These are phyloP conservation scores for Mycena galericulata DNA, from an alignment of 768 basidiomycete genomes.

Conservation along the genomic window DNA sequence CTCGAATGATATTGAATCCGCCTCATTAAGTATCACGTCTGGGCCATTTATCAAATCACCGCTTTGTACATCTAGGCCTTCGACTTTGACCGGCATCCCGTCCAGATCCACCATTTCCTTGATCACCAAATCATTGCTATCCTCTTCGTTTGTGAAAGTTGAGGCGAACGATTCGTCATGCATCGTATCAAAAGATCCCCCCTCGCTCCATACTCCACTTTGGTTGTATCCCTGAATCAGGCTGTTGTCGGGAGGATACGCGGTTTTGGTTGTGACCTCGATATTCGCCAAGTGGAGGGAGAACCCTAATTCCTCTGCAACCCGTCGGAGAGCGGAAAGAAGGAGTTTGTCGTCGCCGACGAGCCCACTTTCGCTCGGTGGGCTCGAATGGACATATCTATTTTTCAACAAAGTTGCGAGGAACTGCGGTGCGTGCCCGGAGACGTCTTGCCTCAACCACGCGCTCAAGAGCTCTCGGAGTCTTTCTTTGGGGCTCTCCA, in stretches of 20 bases:
- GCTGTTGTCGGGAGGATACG: neutral
- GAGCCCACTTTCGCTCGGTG: neutral
- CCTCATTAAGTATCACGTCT: neutral
- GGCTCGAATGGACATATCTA: neutral
- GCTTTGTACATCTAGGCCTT: neutral
- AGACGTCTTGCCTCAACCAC: neutral
- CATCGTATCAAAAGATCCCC: neutral
- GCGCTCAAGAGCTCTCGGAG: neutral
- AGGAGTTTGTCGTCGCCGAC: neutral
- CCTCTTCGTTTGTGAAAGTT: neutral
- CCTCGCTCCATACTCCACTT: neutral
- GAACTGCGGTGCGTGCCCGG: constrained; percentile 1
- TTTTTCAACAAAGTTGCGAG: constrained; percentile 3
- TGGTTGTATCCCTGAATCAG: neutral
- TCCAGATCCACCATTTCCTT: neutral
- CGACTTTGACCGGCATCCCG: constrained; percentile 3
- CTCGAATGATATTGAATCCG: neutral
- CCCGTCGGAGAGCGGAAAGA: neutral
- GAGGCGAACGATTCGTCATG: constrained; percentile 1
- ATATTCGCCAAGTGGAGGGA: constrained; percentile 1
- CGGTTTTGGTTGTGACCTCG: neutral
- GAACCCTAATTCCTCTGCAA: neutral
- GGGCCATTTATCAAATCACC: neutral
- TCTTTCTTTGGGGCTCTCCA: constrained; percentile 10
- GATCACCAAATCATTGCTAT: neutral